These are phyloP conservation scores for Cercis canadensis DNA, from an alignment of 306 rosid species.

Conservation along the genomic window DNA sequence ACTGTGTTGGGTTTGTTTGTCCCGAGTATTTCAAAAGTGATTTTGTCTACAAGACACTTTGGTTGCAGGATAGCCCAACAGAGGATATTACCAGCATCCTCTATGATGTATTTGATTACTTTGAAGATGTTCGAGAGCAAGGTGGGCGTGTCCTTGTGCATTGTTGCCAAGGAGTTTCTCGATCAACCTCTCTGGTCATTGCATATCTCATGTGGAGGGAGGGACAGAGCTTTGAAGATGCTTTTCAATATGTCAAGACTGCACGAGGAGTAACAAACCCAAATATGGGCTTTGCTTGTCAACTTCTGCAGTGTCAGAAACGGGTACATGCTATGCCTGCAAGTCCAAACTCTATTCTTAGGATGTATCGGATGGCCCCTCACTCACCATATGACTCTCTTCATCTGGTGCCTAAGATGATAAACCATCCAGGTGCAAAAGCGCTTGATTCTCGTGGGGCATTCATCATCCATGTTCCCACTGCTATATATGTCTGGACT, in stretches of 20 bases:
- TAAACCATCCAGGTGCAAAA: constrained; percentile 53
- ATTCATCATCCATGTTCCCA: constrained; percentile 78
- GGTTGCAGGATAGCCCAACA: constrained; percentile 85
- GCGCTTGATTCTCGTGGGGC: constrained; percentile 98
- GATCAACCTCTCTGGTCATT: constrained; percentile 85
- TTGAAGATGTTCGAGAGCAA: constrained; percentile 86
- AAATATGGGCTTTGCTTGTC: constrained; percentile 93
- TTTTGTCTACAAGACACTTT: constrained; percentile 88
- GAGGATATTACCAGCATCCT: constrained; percentile 93
- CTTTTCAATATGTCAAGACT: constrained; percentile 87
- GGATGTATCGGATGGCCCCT: constrained; percentile 94
- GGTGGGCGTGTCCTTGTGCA: constrained; percentile 90
- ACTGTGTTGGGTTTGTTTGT: constrained; percentile 93
- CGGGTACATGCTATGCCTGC: constrained; percentile 83
- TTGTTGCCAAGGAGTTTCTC: constrained; percentile 91
- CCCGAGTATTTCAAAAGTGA: constrained; percentile 90
- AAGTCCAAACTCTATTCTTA: constrained; percentile 77
- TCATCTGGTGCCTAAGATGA: constrained; percentile 85
- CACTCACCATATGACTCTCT: constrained; percentile 94
- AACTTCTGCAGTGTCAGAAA: constrained; percentile 90
- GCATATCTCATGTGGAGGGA: constrained; percentile 99
- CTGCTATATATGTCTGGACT: constrained; percentile 81
- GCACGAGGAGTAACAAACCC: constrained; percentile 95
- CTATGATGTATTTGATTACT: constrained; percentile 93
- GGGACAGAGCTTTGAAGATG: constrained; percentile 85